A percentile compares a stretch with the other conserved stretches of the same genome.
Conservation (phyloP, 2,329 filamentous ascomycete genomes). For the Pseudomassariella vexata region DNA sequence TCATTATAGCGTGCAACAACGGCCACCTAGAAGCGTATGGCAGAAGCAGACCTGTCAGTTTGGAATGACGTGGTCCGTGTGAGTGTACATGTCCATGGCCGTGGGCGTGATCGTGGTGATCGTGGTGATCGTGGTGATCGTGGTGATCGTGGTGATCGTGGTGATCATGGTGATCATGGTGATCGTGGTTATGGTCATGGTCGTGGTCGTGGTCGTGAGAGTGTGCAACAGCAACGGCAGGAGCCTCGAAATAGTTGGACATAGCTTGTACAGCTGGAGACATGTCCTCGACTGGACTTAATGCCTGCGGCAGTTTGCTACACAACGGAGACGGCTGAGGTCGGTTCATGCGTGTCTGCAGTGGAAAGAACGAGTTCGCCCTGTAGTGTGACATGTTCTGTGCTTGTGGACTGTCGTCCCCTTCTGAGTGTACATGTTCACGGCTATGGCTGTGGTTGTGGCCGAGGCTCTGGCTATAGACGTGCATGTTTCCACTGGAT, state of each 20-base stretch:
- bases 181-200: slow-evolving; percentile 15
- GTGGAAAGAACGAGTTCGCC: slow-evolving; percentile 26
- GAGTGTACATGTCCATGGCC: slow-evolving; percentile 19
- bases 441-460: slow-evolving; percentile 27
- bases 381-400: slow-evolving; percentile 23
- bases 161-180: slow-evolving; percentile 12
- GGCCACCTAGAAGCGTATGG: slow-evolving; percentile 65
- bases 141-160: slow-evolving; percentile 8
- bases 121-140: slow-evolving; percentile 4
- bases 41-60: slow-evolving; percentile 69
- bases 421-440: slow-evolving; percentile 23
- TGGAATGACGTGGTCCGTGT: slow-evolving; percentile 49
- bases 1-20: slow-evolving; percentile 76
- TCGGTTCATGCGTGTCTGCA: slow-evolving; percentile 26
- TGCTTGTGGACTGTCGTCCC: slow-evolving; percentile 18
- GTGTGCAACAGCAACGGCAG: neutral
- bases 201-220: slow-evolving; percentile 11
- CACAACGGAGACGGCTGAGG: slow-evolving; percentile 25
- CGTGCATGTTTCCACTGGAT: slow-evolving; percentile 18
- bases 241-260: slow-evolving; percentile 12
- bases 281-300: slow-evolving; percentile 14
- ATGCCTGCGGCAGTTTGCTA: slow-evolving; percentile 19
- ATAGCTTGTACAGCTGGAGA: slow-evolving; percentile 3
- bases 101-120: slow-evolving; percentile 6
- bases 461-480: slow-evolving; percentile 20